A percentile compares a stretch with the other conserved stretches of the same genome.
phyloP scores from a whole-genome alignment of 768 basidiomycete species.

The Suillus discolor region DNA sequence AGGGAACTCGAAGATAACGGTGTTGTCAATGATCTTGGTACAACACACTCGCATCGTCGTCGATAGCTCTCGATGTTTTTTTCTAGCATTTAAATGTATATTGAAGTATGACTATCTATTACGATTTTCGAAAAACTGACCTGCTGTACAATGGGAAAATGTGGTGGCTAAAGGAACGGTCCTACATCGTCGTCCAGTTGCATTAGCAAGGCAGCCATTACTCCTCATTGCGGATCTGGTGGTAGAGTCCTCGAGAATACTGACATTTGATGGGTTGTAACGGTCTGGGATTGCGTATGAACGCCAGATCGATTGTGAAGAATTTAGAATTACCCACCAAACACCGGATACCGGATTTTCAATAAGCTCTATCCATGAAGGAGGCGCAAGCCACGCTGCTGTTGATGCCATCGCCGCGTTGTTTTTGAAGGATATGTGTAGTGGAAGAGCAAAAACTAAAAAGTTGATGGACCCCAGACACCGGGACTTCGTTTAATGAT shows the following conservation, averaged over 20 bases:
- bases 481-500: background rate
- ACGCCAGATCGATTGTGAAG: background rate
- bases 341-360: conserved; percentile 91
- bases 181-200: no score
- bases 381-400: conserved; percentile 71
- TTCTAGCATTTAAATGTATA: no score
- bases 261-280: conserved; percentile 94
- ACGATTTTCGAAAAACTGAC: no score
- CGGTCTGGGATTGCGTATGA: conserved; percentile 60
- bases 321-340: conserved; percentile 49
- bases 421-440: conserved; percentile 12
- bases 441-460: conserved; percentile 5
- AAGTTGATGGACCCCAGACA: conserved; percentile 14
- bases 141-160: no score
- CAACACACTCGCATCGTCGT: no score
- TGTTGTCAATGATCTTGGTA: no score
- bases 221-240: conserved; percentile 65
- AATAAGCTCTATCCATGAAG: conserved; percentile 83
- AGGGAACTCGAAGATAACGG: no score
- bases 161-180: no score
- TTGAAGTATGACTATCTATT: no score
- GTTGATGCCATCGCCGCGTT: conserved; percentile 34
- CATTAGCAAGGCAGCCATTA: no score
- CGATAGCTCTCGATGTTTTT: no score
- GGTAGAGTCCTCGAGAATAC: conserved; percentile 94